Percentiles rank a stretch among this genome's conserved stretches.
Evolutionary conservation across 139 green algal species (phyloP).

Genomic region (Chlamydomonas schloesseri): DNA sequence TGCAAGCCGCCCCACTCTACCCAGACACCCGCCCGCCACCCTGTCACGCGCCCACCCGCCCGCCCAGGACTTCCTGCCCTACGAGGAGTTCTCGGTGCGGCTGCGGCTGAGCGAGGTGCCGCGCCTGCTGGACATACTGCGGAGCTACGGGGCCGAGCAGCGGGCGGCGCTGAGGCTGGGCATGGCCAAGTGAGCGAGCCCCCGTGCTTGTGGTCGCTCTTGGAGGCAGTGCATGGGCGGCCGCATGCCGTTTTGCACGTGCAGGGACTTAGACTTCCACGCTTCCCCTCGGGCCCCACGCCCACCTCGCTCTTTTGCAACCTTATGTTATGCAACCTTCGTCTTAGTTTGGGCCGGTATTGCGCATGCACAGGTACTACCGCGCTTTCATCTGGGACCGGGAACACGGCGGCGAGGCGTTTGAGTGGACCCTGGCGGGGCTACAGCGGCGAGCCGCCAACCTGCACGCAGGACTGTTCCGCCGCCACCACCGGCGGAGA

Average conservation of each 20-base stretch:
- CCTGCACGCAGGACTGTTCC: background rate
- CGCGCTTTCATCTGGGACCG: slow-evolving; percentile 62
- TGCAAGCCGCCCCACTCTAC: no score
- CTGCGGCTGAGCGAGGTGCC: slow-evolving; percentile 50
- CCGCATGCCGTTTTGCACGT: no score
- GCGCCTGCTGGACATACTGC: slow-evolving; percentile 49
- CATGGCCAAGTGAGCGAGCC: slow-evolving; percentile 9
- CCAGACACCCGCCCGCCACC: no score
- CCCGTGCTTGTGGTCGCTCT: no score
- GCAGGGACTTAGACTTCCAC: no score
- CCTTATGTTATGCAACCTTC: no score
- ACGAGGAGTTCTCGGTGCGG: slow-evolving; percentile 64
- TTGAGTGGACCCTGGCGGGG: slow-evolving; percentile 57
- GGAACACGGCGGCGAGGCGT: slow-evolving; percentile 38
- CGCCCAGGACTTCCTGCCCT: slow-evolving; percentile 58
- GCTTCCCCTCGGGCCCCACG: no score
- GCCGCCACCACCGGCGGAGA: no score
- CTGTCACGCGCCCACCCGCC: no score
- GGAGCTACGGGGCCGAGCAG: slow-evolving; percentile 41
- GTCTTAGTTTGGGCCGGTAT: no score
- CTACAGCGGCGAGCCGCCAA: slow-evolving; percentile 21
- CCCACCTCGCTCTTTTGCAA: no score
- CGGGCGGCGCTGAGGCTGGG: slow-evolving; percentile 33
- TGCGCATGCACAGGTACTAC: slow-evolving; percentile 30
- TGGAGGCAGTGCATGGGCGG: no score